A percentile compares a stretch with the other conserved stretches of the same genome.
Evolutionary conservation across 306 rosid genomes (phyloP).

Genomic region (Castanea crenata): DNA sequence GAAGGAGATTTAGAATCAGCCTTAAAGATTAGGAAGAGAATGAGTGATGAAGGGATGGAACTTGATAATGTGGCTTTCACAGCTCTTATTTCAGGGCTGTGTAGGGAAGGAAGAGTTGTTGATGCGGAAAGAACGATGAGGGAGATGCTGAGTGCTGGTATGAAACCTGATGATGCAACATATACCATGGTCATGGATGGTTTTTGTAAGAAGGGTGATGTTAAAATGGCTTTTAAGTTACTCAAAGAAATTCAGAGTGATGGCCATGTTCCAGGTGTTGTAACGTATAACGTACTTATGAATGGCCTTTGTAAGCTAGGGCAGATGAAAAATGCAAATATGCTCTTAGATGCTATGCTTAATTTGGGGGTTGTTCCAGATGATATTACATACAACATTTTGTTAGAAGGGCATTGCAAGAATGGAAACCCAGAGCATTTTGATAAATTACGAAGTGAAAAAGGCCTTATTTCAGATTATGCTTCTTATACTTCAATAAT

Average conservation of each 20-base stretch:
- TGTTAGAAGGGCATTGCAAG: conserved; percentile 79
- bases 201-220: conserved; percentile 71
- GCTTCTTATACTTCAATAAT: conserved; percentile 68
- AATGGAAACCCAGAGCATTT: conserved; percentile 43
- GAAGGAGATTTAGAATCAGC: conserved; percentile 71
- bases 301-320: conserved; percentile 85
- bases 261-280: conserved; percentile 61
- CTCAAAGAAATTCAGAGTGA: conserved; percentile 72
- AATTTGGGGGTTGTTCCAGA: conserved; percentile 78
- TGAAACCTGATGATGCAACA: conserved; percentile 69
- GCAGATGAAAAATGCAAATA: conserved; percentile 87
- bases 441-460: conserved; percentile 48
- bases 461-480: conserved; percentile 69
- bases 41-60: conserved; percentile 55
- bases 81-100: conserved; percentile 65
- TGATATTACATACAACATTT: conserved; percentile 78
- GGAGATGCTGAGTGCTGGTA: conserved; percentile 67
- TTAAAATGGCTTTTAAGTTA: conserved; percentile 62
- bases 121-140: conserved; percentile 58
- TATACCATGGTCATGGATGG: conserved; percentile 78
- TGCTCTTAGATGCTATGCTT: conserved; percentile 83
- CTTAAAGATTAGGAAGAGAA: conserved; percentile 45
- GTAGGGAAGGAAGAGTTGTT: conserved; percentile 60
- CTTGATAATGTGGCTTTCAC: conserved; percentile 76
- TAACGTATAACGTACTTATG: conserved; percentile 79